Base-by-base conservation (phyloP, 2,329 filamentous ascomycete species). In the Emergomyces pasteurianus region DNA sequence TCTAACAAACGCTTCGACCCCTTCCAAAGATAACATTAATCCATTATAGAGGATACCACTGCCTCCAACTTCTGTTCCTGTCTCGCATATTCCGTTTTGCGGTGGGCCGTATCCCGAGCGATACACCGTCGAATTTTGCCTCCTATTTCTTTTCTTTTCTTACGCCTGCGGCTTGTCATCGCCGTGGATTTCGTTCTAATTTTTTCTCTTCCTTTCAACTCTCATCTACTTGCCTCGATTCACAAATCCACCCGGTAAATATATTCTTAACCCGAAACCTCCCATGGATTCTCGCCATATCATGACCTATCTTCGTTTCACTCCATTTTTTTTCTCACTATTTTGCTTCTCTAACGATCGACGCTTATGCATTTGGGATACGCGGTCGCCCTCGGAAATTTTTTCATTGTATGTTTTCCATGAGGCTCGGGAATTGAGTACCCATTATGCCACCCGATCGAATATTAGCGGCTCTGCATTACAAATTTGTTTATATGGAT, bases 1-100 rank as follows among this genome's bases (percentile, higher is more conserved):
- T 96, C 60, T 79, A 63, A 68, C 73, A 10, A 28, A 53, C 28
- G 42, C 43, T 54, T 28, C 34, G 42, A 38, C 31, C 28, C 34
- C 10, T 42, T 21, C 46, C 43, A 49, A n/a, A 26, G 2, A 12
- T 38, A 38, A n/a, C 6, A 28, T 50, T 58, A 50, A 31, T 38
- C 28, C 28, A 38, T 50, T 58, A 21, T 21, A 14, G 23, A 21
- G 38, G 4, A 7, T 18, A 6, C 21, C 38, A 28, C 21, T 7
- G 26, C 40, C 54, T 46, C 36, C 54, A 42, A 23, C 21, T 56
- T 26, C 21, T 18, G 14, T 56, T 42, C 36, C 40, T 53, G 18
- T 54, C 16, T 34, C 54, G 40, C 54, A 46, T 46, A 18, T 38
- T 57, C 28, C 54, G 54, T 57, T 40, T 56, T 42, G 40, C 28